Percentiles rank a stretch among this genome's conserved stretches.
Evolutionary conservation across 2,329 filamentous ascomycete genomes (phyloP).

Genomic region (Metarhizium brunneum): DNA sequence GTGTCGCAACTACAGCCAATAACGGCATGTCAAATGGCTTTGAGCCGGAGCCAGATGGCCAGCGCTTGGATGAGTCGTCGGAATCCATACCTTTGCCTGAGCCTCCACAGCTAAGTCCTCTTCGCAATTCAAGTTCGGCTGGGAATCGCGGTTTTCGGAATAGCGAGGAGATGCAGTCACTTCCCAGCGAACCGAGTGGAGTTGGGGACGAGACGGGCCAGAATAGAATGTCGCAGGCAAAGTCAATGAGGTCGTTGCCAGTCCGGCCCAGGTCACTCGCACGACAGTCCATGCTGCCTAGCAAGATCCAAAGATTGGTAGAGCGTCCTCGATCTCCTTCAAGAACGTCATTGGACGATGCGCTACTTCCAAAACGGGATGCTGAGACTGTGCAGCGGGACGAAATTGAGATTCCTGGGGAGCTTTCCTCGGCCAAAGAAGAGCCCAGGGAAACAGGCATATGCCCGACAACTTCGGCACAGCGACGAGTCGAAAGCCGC

Average conservation of each 20-base stretch:
- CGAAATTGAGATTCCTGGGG: slow-evolving; percentile 1
- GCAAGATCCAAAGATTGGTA: not conserved
- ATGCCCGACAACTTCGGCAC: not conserved
- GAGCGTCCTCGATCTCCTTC: slow-evolving; percentile 17
- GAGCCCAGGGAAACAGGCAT: not conserved
- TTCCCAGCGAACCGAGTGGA: slow-evolving; percentile 31
- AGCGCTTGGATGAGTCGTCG: not conserved
- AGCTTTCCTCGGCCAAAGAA: not conserved
- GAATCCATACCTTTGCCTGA: slow-evolving; percentile 37
- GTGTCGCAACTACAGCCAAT: slow-evolving; percentile 32
- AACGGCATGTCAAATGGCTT: slow-evolving; percentile 28
- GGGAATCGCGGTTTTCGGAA: slow-evolving; percentile 34
- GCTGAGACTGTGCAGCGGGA: slow-evolving; percentile 7
- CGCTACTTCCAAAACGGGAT: slow-evolving; percentile 17
- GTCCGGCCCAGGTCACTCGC: slow-evolving; percentile 3
- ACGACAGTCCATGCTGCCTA: slow-evolving; percentile 4
- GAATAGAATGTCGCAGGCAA: slow-evolving; percentile 26
- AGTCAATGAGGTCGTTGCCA: slow-evolving; percentile 20
- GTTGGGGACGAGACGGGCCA: slow-evolving; percentile 38
- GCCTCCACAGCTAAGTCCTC: slow-evolving; percentile 39
- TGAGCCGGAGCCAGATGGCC: slow-evolving; percentile 10
- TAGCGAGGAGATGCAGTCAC: slow-evolving; percentile 15
- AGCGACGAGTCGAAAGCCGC: not conserved
- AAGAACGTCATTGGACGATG: slow-evolving; percentile 24
- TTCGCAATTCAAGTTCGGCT: slow-evolving; percentile 41